Conservation (phyloP, 2,329 filamentous ascomycete species). For the Salinomyces thailandicus region DNA sequence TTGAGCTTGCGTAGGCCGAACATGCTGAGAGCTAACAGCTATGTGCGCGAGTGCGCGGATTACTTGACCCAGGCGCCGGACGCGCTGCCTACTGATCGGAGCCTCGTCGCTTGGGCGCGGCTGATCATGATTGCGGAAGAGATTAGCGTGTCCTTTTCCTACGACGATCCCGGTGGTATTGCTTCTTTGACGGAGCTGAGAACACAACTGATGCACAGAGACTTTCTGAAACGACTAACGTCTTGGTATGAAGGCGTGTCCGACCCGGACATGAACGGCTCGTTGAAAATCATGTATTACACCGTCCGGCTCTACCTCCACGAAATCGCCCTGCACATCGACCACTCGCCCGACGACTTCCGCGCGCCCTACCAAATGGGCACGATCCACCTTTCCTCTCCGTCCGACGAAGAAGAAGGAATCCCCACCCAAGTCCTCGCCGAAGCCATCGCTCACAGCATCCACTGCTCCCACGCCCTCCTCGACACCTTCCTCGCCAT, state of each 20-base stretch:
- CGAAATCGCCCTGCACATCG: constrained; percentile 60
- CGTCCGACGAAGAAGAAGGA: constrained; percentile 23
- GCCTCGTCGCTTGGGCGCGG: constrained; percentile 50
- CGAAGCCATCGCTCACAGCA: constrained; percentile 55
- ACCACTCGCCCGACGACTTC: constrained; percentile 48
- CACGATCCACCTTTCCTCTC: constrained; percentile 36
- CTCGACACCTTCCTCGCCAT: constrained; percentile 56
- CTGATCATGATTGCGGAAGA: constrained; percentile 58
- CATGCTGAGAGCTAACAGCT: constrained; percentile 49
- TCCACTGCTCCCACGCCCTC: constrained; percentile 55
- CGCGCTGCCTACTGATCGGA: constrained; percentile 46
- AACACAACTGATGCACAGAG: constrained; percentile 53
- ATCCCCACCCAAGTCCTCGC: constrained; percentile 49
- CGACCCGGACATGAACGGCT: constrained; percentile 34
- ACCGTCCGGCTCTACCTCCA: constrained; percentile 64
- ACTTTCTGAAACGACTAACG: constrained; percentile 54
- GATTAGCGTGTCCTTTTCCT: constrained; percentile 53
- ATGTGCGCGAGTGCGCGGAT: constrained; percentile 51
- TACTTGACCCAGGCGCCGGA: constrained; percentile 45
- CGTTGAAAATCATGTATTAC: constrained; percentile 53
- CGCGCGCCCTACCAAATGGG: constrained; percentile 36
- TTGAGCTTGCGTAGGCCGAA: constrained; percentile 53
- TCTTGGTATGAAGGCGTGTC: constrained; percentile 49
- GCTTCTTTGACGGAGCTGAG: constrained; percentile 50
- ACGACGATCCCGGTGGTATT: constrained; percentile 51